Conservation (phyloP, 176 grass and related monocot genomes). For the Panicum miliaceum region DNA sequence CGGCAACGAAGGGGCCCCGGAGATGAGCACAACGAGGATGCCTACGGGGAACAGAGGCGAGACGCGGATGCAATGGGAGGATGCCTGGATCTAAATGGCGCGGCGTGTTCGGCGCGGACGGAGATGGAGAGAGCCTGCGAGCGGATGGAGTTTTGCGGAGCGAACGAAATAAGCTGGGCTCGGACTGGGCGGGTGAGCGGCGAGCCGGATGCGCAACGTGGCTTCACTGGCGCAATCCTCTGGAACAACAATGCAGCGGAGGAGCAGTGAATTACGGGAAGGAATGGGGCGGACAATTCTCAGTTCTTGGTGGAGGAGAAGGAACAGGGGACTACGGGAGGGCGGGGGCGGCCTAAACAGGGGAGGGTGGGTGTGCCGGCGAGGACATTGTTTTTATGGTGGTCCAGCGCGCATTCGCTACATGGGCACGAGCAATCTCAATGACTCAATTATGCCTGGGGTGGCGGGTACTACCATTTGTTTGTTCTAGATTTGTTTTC, state of each 20-base stretch:
- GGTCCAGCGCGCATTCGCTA: too few species aligned
- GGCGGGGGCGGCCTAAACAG: too few species aligned
- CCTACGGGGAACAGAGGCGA: not conserved
- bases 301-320: not conserved
- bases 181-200: not conserved
- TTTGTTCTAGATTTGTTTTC: too few species aligned
- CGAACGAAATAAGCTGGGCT: not conserved
- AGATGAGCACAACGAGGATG: not conserved
- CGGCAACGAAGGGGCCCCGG: not conserved
- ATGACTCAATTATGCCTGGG: too few species aligned
- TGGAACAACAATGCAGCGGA: not conserved
- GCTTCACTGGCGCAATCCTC: not conserved
- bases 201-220: not conserved
- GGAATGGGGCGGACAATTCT: not conserved
- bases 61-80: not conserved
- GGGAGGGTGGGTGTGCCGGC: too few species aligned
- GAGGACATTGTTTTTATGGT: too few species aligned
- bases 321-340: not conserved
- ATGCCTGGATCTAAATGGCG: not conserved
- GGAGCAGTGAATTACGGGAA: not conserved
- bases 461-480: too few species aligned
- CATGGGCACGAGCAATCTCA: too few species aligned
- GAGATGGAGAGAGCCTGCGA: not conserved
- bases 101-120: not conserved
- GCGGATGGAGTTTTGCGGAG: not conserved